Evolutionary conservation across 805 yeast species (phyloP), one percentile per base, ranked within the genome.

Genomic region (Kodamaea jinghongensis): DNA sequence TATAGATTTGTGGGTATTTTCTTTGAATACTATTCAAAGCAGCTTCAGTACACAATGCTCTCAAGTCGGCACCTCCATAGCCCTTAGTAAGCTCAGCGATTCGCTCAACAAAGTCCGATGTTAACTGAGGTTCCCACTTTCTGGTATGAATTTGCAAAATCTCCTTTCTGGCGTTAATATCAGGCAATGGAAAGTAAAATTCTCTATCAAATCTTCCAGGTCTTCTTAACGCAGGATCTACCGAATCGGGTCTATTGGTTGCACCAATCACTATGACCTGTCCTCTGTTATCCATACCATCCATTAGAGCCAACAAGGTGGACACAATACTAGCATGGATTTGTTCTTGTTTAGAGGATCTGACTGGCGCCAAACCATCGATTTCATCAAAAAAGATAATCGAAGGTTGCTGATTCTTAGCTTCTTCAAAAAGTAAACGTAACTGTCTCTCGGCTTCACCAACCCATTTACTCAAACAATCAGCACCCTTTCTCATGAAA

Each of bases 241-340:
- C 86, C 0, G 97, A 86, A 63, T 93, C 98, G 0, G 99, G 99
- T 55, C 99, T 72, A 63, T 93, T 93, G 0, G 99, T 93, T 1
- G 99, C 99, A 43, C 99, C 99, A 51, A 93, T 90, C 2, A 93
- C 96, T 48, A 93, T 91, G 13, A 93, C 98, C 58, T 93, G 98
- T 6, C 99, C 99, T 58, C 98, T 79, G 51, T 89, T 89, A 59
- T 91, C 98, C 98, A 93, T 93, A 52, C 99, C 99, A 61, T 93
- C 99, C 99, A 93, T 93, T 38, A 93, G 67, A 0, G 99, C 98
- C 47, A 93, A 75, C 53, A 93, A 67, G 0, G 99, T 93, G 4
- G 97, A 89, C 2, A 93, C 99, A 44, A 93, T 93, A 46, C 96
- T 85, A 3, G 99, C 96, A 62, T 93, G 99, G 44, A 93, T 93